A percentile compares a stretch with the other conserved stretches of the same genome.
phyloP scores from a whole-genome alignment of 192 early-diverging fungal species.

The Obelidium mucronatum region DNA sequence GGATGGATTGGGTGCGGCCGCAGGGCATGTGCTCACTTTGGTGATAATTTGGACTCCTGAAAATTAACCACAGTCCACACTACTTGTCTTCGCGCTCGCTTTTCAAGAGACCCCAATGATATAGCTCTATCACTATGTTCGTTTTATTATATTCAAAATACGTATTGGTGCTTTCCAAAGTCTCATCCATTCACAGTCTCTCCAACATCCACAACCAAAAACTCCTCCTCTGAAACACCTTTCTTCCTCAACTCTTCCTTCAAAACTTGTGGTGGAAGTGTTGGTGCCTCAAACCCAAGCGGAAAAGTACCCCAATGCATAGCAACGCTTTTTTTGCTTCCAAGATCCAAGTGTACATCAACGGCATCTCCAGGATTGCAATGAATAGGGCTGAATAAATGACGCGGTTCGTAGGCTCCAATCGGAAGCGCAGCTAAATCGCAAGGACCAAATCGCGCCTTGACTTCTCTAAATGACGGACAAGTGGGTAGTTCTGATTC shows the following conservation, averaged over 20 bases:
- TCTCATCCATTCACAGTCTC: conserved; percentile 17
- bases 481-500: conserved; percentile 67
- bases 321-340: conserved; percentile 42
- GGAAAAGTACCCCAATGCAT: conserved; percentile 91
- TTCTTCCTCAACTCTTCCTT: conserved; percentile 54
- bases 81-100: no score
- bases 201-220: conserved; percentile 24
- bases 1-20: no score
- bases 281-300: conserved; percentile 72
- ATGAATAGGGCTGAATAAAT: conserved; percentile 78
- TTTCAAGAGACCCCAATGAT: no score
- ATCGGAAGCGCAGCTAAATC: conserved; percentile 83
- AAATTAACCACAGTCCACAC: no score
- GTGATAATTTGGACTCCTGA: no score
- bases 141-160: no score
- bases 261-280: conserved; percentile 73
- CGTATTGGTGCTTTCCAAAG: no score
- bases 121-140: no score
- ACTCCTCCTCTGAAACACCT: conserved; percentile 36
- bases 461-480: conserved; percentile 86
- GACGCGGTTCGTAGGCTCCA: conserved; percentile 82
- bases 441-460: conserved; percentile 71
- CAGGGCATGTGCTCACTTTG: no score
- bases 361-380: conserved; percentile 83
- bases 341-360: conserved; percentile 62